Conservation (phyloP, 495 filamentous ascomycete species). For the Xylaria bambusicola region DNA sequence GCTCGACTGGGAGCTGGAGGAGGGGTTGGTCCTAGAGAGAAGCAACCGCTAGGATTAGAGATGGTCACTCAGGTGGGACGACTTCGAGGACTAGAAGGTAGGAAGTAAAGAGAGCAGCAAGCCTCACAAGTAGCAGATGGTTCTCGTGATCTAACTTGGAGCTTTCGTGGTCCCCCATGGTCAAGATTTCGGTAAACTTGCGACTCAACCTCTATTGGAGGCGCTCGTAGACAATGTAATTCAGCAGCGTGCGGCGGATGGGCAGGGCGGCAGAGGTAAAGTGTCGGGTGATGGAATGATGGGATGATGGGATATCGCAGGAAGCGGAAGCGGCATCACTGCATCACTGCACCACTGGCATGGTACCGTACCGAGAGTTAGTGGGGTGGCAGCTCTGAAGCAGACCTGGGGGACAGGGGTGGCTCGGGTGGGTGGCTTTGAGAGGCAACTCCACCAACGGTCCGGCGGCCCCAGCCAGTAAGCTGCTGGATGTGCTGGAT, state of each 20-base stretch:
- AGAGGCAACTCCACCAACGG: neutral
- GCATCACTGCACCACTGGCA: no score
- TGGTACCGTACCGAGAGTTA: no score
- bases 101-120: neutral
- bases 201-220: neutral
- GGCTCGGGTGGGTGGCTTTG: no score
- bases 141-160: constrained; percentile 50
- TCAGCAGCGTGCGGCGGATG: no score
- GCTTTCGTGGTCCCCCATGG: constrained; percentile 47
- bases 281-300: no score
- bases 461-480: constrained; percentile 10
- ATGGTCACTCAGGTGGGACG: neutral
- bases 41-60: constrained; percentile 9
- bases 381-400: no score
- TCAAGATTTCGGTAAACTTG: constrained; percentile 1
- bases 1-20: constrained; percentile 85
- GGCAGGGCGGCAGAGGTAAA: no score
- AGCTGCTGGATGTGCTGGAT: neutral
- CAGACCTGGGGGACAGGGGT: no score
- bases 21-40: constrained; percentile 83
- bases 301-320: no score
- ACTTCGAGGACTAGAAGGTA: neutral
- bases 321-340: no score
- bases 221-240: no score
- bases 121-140: constrained; percentile 49